These are phyloP conservation scores for Artomyces pyxidatus DNA, from an alignment of 768 basidiomycete species.

Conservation along the genomic window DNA sequence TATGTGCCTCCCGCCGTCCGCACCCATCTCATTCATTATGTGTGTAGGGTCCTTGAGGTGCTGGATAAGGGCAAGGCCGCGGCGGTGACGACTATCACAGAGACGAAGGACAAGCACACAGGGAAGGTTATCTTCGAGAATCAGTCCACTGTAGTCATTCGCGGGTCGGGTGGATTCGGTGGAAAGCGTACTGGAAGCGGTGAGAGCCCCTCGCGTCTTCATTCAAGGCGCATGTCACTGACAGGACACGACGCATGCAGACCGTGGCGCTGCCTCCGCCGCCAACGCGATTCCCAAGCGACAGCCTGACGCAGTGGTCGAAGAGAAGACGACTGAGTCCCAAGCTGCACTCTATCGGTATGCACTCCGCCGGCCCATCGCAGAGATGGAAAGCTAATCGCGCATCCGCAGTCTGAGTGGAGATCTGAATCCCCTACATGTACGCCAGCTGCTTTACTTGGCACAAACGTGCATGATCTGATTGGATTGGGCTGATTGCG, in stretches of 20 bases:
- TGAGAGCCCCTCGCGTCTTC: conserved; percentile 24
- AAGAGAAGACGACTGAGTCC: conserved; percentile 74
- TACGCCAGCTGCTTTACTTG: conserved; percentile 26
- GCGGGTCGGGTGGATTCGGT: conserved; percentile 93
- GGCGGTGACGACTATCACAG: conserved; percentile 69
- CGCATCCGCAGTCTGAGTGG: conserved; percentile 72
- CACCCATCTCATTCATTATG: not conserved
- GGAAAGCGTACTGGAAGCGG: conserved; percentile 81
- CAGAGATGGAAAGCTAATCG: too few relatives aligned
- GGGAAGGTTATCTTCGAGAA: conserved; percentile 87
- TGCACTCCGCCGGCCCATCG: conserved; percentile 14
- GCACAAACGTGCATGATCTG: not conserved
- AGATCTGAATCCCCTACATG: conserved; percentile 87
- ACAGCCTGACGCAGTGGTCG: conserved; percentile 73
- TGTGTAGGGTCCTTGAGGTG: conserved; percentile 61
- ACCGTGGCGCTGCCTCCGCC: conserved; percentile 85
- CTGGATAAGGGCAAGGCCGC: conserved; percentile 93
- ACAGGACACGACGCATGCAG: conserved; percentile 38
- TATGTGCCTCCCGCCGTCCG: not conserved
- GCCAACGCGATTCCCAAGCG: conserved; percentile 75
- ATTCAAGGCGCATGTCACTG: not conserved
- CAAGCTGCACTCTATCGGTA: conserved; percentile 94
- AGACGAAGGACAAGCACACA: conserved; percentile 71
- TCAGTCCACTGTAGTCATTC: conserved; percentile 85
- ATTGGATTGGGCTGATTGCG: not conserved